A percentile compares a stretch with the other conserved stretches of the same genome.
Conservation (phyloP, 1,284 basidiomycete species). For the Ganoderma leucocontextum region DNA sequence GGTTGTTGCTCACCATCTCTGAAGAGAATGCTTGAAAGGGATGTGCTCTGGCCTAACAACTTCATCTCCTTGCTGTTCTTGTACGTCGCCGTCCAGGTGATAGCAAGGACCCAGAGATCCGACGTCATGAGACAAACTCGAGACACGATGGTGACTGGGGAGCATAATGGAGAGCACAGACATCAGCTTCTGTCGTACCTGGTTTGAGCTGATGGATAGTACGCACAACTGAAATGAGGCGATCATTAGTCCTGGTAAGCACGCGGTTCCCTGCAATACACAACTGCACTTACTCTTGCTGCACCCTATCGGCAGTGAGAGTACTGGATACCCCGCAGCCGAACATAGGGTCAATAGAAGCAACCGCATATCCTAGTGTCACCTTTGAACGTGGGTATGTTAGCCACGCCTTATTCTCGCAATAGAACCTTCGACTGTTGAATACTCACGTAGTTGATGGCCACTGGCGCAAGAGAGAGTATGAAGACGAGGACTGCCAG, state of each 20-base stretch:
- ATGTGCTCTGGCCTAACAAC: slow-evolving; percentile 4
- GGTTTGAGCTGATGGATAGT: neutral
- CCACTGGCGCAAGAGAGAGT: slow-evolving; percentile 1
- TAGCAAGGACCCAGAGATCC: slow-evolving; percentile 7
- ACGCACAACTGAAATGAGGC: neutral
- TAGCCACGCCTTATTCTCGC: neutral
- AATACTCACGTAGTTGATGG: slow-evolving; percentile 11
- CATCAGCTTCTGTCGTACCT: too few relatives aligned
- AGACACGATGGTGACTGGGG: slow-evolving; percentile 13
- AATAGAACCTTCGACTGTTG: neutral
- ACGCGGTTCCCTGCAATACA: neutral
- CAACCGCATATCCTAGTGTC: neutral
- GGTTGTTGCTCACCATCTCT: slow-evolving; percentile 11
- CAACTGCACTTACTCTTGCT: slow-evolving; percentile 2
- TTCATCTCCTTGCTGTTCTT: slow-evolving; percentile 6
- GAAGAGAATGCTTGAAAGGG: slow-evolving; percentile 11
- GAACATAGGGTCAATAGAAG: neutral
- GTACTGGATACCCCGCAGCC: neutral
- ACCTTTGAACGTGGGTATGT: neutral
- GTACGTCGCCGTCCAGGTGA: slow-evolving; percentile 14
- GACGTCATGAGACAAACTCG: slow-evolving; percentile 9
- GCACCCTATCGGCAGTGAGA: neutral
- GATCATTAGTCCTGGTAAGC: neutral
- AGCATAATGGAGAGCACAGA: neutral
- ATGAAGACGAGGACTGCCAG: slow-evolving; percentile 1